Evolutionary conservation across 1,139 yeast genomes (phyloP).

Genomic region (Suhomyces ambrosiae): DNA sequence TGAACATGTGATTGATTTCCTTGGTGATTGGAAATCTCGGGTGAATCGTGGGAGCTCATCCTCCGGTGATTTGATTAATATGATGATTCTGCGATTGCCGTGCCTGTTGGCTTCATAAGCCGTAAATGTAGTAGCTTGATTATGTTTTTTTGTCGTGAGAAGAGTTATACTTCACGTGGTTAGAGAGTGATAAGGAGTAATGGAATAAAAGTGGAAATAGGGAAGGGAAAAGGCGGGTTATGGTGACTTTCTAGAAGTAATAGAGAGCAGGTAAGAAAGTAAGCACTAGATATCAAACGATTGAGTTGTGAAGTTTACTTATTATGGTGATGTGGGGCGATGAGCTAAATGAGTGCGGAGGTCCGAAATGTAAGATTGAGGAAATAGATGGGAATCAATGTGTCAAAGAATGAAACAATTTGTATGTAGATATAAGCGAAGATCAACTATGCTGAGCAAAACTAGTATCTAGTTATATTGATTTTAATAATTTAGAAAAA

Average conservation of each 20-base stretch:
- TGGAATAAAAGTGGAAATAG: not conserved
- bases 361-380: not conserved
- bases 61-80: slow-evolving; percentile 2
- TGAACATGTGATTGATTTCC: slow-evolving; percentile 6
- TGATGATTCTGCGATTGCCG: not conserved
- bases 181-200: not conserved
- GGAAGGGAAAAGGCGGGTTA: not conserved
- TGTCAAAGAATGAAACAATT: not conserved
- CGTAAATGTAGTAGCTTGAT: not conserved
- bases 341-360: not conserved
- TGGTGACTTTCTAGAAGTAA: not conserved
- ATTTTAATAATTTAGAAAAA: no score
- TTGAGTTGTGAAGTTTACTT: not conserved
- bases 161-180: slow-evolving; percentile 8
- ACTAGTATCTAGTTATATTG: no score
- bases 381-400: not conserved
- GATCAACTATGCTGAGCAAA: no score
- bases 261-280: no score
- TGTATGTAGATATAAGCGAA: no score
- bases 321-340: not conserved
- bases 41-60: slow-evolving; percentile 11
- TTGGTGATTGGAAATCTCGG: slow-evolving; percentile 3
- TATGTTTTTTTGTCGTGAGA: slow-evolving; percentile 4
- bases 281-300: no score
- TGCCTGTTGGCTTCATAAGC: slow-evolving; percentile 6